Evolutionary conservation across 148 eudicot genomes (phyloP), one percentile per base, ranked within the genome.

Genomic region (Amaranthus palmeri): DNA sequence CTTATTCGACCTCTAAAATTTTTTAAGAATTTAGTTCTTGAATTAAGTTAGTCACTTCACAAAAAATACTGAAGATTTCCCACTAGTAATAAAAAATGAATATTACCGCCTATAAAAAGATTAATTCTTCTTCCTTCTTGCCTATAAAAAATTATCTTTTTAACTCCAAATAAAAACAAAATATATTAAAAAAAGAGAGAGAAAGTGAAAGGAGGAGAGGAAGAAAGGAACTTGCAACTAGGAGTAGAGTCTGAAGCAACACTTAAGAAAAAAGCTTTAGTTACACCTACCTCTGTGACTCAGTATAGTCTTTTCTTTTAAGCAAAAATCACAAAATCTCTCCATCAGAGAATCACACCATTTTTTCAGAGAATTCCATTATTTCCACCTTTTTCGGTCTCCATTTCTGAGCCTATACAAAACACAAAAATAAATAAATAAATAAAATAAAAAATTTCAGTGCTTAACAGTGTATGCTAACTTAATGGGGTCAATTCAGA

Each of bases 241-340:
- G 76, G 80, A 76, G 36, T 25, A 25, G 36, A 25, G 36, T 25
- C 36, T 25, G 36, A 25, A 25, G 36, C 36, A 25, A 88, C 70
- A 84, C 89, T 89, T 89, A 79, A 86, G 80, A 78, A 75, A 78
- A 78, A 91, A 89, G 92, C 85, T 83, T 82, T 88, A 83, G 82
- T 69, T 74, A 81, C 91, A 82, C 87, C 88, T 75, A 87, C 85
- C 76, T 77, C 67, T 76, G 63, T 77, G 81, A 25, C 36, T 25
- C 36, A 25, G 36, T 68, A 64, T 81, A 86, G 72, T 81, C 97
- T 92, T 92, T 66, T 81, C 90, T 86, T 92, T 81, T 65, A 92
- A 92, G 97, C 89, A 80, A 89, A 82, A 72, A 81, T 57, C 82
- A 59, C 75, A 67, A 75, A 56, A 61, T 71, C 51, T 51, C 36